Percentiles rank a stretch among this genome's conserved stretches.
Evolutionary conservation across 169 alveolate species (phyloP).

Genomic region (Plasmodium vivax): DNA sequence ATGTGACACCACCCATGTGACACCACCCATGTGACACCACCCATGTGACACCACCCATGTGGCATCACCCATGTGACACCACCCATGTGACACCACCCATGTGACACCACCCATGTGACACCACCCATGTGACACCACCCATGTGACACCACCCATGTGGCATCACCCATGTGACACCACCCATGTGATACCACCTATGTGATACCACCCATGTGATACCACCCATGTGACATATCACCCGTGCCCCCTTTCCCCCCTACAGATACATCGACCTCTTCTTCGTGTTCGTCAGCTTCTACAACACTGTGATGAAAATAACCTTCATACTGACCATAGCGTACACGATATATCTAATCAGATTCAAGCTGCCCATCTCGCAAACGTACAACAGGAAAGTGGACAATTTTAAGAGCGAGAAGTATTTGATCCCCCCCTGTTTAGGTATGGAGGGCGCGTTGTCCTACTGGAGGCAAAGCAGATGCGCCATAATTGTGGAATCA

Average conservation of each 20-base stretch:
- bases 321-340: constrained; percentile 91
- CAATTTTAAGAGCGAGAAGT: constrained; percentile 92
- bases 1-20: too few relatives aligned
- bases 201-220: too few relatives aligned
- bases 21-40: not conserved
- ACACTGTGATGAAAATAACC: constrained; percentile 93
- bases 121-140: not conserved
- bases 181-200: too few relatives aligned
- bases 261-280: constrained; percentile 89
- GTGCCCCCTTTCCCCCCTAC: not conserved
- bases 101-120: not conserved
- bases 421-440: constrained; percentile 88
- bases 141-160: not conserved
- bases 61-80: too few relatives aligned
- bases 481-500: not conserved
- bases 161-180: not conserved
- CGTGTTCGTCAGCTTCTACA: constrained; percentile 92
- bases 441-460: constrained; percentile 80
- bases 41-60: not conserved
- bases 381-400: constrained; percentile 94
- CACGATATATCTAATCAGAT: constrained; percentile 89
- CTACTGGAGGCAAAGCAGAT: constrained; percentile 16
- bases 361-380: constrained; percentile 89
- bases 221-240: not conserved
- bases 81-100: too few relatives aligned